Evolutionary conservation across 192 early-diverging fungal genomes (phyloP).

Genomic region (Backusella tarrabulga): DNA sequence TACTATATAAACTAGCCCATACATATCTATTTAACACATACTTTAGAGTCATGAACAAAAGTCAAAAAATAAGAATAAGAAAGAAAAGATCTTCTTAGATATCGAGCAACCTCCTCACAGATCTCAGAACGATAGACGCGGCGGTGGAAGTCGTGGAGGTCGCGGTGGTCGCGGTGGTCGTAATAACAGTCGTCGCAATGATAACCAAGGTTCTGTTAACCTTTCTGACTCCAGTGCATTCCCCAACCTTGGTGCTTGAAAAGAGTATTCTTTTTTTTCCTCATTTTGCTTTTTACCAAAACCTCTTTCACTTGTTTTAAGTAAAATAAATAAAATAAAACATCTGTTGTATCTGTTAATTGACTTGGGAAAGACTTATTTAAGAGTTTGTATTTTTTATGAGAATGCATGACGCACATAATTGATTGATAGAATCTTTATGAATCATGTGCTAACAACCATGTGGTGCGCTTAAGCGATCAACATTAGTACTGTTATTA

Average conservation of each 20-base stretch:
- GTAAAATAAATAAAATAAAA: slow-evolving; percentile 1
- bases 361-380: background rate
- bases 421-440: background rate
- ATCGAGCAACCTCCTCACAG: slow-evolving; percentile 11
- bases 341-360: background rate
- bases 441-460: background rate
- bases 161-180: background rate
- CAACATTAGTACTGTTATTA: background rate
- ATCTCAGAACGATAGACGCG: background rate
- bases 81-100: slow-evolving; percentile 14
- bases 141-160: background rate
- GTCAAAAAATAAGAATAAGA: slow-evolving; percentile 12
- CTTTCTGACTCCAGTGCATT: slow-evolving; percentile 12
- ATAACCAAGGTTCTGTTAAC: slow-evolving; percentile 9
- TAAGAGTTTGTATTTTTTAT: background rate
- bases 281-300: background rate
- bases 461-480: background rate
- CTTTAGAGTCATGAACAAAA: background rate
- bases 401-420: background rate
- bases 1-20: background rate
- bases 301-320: background rate
- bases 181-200: background rate
- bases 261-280: background rate
- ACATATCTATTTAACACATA: background rate
- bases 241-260: slow-evolving; percentile 3